A percentile compares a stretch with the other conserved stretches of the same genome.
These are phyloP conservation scores for Eucalyptus fibrosa DNA, from an alignment of 345 rosid species.

Conservation along the genomic window DNA sequence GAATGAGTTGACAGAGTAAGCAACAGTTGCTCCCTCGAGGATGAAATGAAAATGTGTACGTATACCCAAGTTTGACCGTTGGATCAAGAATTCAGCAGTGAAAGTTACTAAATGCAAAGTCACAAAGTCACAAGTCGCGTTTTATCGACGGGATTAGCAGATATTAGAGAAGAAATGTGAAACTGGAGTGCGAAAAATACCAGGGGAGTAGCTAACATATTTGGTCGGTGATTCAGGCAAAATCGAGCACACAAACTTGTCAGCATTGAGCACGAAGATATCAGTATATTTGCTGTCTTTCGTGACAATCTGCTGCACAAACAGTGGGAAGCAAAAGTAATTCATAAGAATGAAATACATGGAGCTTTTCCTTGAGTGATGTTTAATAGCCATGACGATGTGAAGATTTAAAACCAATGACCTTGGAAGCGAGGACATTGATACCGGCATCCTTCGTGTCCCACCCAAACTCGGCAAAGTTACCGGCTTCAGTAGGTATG, in stretches of 20 bases:
- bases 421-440: slow-evolving; percentile 61
- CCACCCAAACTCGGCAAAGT: slow-evolving; percentile 61
- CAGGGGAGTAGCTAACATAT: slow-evolving; percentile 32
- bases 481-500: not conserved
- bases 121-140: not conserved
- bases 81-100: not conserved
- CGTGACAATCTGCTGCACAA: slow-evolving; percentile 1
- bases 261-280: slow-evolving; percentile 12
- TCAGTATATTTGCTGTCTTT: not conserved
- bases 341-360: not conserved
- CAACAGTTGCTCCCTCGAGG: not conserved
- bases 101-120: not conserved
- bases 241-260: slow-evolving; percentile 25
- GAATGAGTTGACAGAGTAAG: not conserved
- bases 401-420: not conserved
- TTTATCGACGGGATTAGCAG: not conserved
- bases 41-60: not conserved
- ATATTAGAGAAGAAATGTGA: not conserved
- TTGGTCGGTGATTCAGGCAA: slow-evolving; percentile 47
- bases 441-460: slow-evolving; percentile 73
- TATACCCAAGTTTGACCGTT: not conserved
- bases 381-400: not conserved
- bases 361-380: not conserved
- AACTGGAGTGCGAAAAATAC: not conserved
- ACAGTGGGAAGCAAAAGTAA: not conserved